Conservation (phyloP, 495 filamentous ascomycete species). For the Aspergillus baeticus region DNA sequence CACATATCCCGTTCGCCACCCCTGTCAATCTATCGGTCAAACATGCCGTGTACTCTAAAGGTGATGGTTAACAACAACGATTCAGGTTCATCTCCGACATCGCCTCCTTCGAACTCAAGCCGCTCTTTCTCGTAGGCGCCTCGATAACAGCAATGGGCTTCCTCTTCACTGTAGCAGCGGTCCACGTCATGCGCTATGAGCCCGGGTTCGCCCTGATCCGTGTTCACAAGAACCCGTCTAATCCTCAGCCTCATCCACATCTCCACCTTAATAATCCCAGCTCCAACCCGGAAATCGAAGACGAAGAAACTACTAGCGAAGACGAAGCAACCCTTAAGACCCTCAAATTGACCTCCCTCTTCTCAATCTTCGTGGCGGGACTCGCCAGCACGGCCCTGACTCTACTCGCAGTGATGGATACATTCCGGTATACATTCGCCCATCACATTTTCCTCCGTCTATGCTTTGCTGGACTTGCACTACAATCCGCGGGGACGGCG, state of each 20-base stretch:
- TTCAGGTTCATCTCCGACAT: slow-evolving; percentile 25
- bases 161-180: slow-evolving; percentile 20
- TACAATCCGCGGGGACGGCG: slow-evolving; percentile 22
- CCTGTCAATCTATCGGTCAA: not conserved
- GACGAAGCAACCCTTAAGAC: slow-evolving; percentile 16
- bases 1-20: slow-evolving; percentile 16
- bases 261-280: not conserved
- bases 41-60: not conserved
- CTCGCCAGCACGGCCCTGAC: slow-evolving; percentile 22
- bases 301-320: slow-evolving; percentile 3
- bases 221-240: not conserved
- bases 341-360: slow-evolving; percentile 21
- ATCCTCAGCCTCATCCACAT: not conserved
- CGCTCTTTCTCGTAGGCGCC: slow-evolving; percentile 23
- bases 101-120: slow-evolving; percentile 23
- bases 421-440: slow-evolving; percentile 20
- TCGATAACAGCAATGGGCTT: slow-evolving; percentile 23
- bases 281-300: slow-evolving; percentile 4
- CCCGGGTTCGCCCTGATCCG: slow-evolving; percentile 22
- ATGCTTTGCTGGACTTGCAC: slow-evolving; percentile 21
- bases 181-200: slow-evolving; percentile 25
- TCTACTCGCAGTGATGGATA: slow-evolving; percentile 24
- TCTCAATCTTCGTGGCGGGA: slow-evolving; percentile 20
- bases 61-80: not conserved
- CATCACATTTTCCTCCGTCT: slow-evolving; percentile 22